A percentile compares a stretch with the other conserved stretches of the same genome.
Conservation (phyloP, 306 rosid species). For the barrel medic (Medicago truncatula) region DNA sequence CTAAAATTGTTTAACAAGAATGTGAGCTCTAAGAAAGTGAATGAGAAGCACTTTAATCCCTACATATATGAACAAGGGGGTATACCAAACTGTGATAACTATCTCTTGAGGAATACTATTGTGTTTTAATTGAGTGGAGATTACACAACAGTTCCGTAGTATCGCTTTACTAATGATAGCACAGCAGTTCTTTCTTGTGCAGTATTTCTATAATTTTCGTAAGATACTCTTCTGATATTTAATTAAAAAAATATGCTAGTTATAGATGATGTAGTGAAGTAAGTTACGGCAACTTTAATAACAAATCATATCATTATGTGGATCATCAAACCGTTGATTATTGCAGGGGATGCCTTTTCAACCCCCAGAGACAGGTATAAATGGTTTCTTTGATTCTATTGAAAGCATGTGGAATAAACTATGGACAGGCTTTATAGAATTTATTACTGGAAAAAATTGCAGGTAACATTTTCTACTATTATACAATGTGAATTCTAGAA, state of each 20-base stretch:
- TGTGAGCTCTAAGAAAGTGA: not conserved
- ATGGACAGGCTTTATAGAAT: slow-evolving; percentile 61
- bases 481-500: slow-evolving; percentile 24
- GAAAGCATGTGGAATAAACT: slow-evolving; percentile 66
- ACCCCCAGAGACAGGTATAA: slow-evolving; percentile 61
- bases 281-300: slow-evolving; percentile 1
- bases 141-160: not conserved
- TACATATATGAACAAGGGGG: not conserved
- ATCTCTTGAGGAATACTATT: not conserved
- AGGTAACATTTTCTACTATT: slow-evolving; percentile 56
- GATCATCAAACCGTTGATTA: slow-evolving; percentile 33
- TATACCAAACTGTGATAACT: not conserved
- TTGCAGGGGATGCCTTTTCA: slow-evolving; percentile 75
- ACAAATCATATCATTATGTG: slow-evolving; percentile 18
- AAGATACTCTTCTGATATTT: slow-evolving; percentile 29
- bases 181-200: not conserved
- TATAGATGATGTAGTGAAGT: slow-evolving; percentile 2
- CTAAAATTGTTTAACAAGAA: not conserved
- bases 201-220: not conserved
- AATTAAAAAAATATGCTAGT: slow-evolving; percentile 6
- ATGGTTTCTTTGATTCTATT: slow-evolving; percentile 72
- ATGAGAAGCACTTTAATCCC: not conserved
- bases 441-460: slow-evolving; percentile 81
- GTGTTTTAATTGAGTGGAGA: not conserved
- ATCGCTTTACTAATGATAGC: not conserved